phyloP scores from a whole-genome alignment of 2,329 filamentous ascomycete species.

The Mollisia scopiformis region DNA sequence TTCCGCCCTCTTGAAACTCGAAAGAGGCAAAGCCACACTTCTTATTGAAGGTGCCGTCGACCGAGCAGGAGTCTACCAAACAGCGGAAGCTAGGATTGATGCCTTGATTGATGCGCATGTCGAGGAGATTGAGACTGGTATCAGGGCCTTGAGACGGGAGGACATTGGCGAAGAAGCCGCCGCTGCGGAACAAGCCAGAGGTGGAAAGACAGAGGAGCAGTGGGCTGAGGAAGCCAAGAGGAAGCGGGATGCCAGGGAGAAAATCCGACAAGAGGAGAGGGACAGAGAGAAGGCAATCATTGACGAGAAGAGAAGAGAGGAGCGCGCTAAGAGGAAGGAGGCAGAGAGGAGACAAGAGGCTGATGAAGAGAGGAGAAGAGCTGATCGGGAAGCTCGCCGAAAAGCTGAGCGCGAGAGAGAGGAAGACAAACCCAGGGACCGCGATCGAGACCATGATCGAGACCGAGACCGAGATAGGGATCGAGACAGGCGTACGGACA shows the following conservation, averaged over 20 bases:
- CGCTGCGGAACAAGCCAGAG: constrained; percentile 63
- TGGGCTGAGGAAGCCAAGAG: constrained; percentile 70
- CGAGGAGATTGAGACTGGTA: constrained; percentile 66
- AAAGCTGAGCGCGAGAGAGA: constrained; percentile 33
- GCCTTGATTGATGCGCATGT: constrained; percentile 66
- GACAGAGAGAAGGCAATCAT: constrained; percentile 60
- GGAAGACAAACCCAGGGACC: constrained; percentile 26
- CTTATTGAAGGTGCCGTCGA: constrained; percentile 80
- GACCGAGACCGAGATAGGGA: constrained; percentile 41
- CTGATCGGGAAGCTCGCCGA: constrained; percentile 34
- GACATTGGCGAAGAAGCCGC: constrained; percentile 74
- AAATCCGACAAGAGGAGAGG: constrained; percentile 61
- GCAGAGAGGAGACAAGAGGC: constrained; percentile 49
- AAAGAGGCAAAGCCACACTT: constrained; percentile 73
- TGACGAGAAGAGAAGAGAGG: constrained; percentile 62
- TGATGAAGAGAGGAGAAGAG: constrained; percentile 47
- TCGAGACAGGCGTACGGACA: constrained; percentile 34
- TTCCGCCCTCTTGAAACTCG: constrained; percentile 70
- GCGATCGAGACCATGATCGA: constrained; percentile 28
- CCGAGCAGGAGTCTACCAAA: constrained; percentile 74
- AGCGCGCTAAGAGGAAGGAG: constrained; percentile 53
- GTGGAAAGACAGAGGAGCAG: constrained; percentile 73
- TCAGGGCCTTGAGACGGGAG: constrained; percentile 67
- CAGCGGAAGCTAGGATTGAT: constrained; percentile 68
- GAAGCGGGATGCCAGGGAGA: constrained; percentile 62